Evolutionary conservation across 1,139 yeast genomes (phyloP), one percentile per base, ranked within the genome.

Genomic region (Protomyces inouyei): DNA sequence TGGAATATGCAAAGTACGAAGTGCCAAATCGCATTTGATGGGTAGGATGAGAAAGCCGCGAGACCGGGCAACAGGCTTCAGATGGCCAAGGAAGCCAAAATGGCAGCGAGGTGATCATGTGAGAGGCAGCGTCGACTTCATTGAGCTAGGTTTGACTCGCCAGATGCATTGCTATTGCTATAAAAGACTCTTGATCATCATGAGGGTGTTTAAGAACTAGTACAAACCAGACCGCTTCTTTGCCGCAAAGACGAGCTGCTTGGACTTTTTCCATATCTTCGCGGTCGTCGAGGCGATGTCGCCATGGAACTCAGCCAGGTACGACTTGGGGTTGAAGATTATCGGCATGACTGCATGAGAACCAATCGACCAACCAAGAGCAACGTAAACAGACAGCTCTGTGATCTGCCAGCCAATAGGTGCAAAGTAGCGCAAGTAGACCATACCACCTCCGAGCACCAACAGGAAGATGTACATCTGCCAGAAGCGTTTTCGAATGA

Each of bases 371-470:
- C 67, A 65, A 16, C 55, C 65, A 12, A 61, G 61, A 36, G 67
- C 64, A 21, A 65, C 28, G 14, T 37, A 55, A 32, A 35, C 36
- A 45, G 52, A 57, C 3, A 21, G 3, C 23, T 60, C 66, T 6
- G 53, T 55, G 37, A 65, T 64, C 23, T 54, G 56, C 67, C 67
- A 65, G 37, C 55, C 36, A 59, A 61, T 59, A 3, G 66, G 67
- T 10, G 64, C 66, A 10, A 36, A 64, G 35, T 56, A 59, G 3
- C 66, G 64, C 16, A 63, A 14, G 38, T 40, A 54, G 48, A 65
- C 37, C 59, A 65, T 55, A n/a, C 64, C 64, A 12, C 28, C 54
- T 10, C 51, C 45, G 23, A 59, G 14, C 2, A 28, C 21, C 14
- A 36, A 3, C 6, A 53, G 56, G 32, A 53, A 36, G 40, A 37